Evolutionary conservation across 106 monocot genomes (phyloP), one percentile per base, ranked within the genome.

Genomic region (Dendrobium officinale): DNA sequence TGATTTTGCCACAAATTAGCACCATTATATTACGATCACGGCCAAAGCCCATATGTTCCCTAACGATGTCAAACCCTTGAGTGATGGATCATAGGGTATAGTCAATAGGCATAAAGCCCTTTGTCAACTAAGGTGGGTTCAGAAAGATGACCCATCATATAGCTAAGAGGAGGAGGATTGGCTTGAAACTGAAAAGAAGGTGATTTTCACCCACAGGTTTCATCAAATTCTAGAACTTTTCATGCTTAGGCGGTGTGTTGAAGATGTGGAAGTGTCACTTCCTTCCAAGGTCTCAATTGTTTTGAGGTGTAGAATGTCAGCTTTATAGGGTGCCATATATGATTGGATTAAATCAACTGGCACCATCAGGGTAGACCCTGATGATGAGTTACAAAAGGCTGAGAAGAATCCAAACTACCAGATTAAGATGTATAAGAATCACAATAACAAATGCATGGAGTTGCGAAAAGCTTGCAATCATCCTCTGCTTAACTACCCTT

Each of bases 371-470:
- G 89, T 98, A 80, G 92, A 98, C 85, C 98, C 98, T 56, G 95
- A 98, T 40, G 95, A 98, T 85, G 98, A 98, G 84, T 55, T 80
- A 61, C 89, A 80, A 43, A 88, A 80, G 81, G 24, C 77, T 58
- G 82, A 95, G 83, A 95, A 85, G 79, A 98, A 94, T 81, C 92
- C 98, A 20, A 79, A 75, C 82, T 98, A 98, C 79, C 95, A 98
- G 84, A 77, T 82, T 33, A 92, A 91, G 88, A 87, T 83, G 77
- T 95, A 89, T 83, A 98, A 85, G 84, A 95, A 92, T 87, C 92
- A 93, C 41, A 98, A 92, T 67, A 98, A 98, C 78, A 98, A 95
- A 84, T 98, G 98, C 64, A 98, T 95, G 95, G 98, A 98, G 87
- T 80, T 98, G 82, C 87, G 92, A 5, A 98, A 98, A 81, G 89